Percentiles rank a stretch among this genome's conserved stretches.
Conservation (phyloP, 2,329 filamentous ascomycete species). For the Hypoxylon sp. region DNA sequence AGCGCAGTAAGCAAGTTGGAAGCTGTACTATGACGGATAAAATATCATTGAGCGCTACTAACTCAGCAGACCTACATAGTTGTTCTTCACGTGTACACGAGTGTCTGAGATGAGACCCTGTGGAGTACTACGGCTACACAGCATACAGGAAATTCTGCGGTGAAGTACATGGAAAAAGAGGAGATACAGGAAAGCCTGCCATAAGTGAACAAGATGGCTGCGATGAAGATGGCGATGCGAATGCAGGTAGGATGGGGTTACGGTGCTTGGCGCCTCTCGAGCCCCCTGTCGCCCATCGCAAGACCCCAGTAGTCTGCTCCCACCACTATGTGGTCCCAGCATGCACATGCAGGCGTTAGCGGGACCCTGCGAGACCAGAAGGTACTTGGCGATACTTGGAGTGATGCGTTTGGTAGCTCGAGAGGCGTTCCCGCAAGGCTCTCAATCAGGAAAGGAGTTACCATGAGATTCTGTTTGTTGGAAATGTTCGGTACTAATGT, state of each 20-base stretch:
- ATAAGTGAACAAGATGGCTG: slow-evolving; percentile 36
- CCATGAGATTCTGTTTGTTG: slow-evolving; percentile 29
- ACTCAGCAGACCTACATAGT: slow-evolving; percentile 28
- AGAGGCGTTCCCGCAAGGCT: slow-evolving; percentile 30
- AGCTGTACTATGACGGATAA: slow-evolving; percentile 34
- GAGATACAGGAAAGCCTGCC: slow-evolving; percentile 14
- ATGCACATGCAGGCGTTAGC: slow-evolving; percentile 47
- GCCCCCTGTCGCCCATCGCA: slow-evolving; percentile 49
- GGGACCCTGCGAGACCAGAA: slow-evolving; percentile 46
- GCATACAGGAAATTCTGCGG: slow-evolving; percentile 28
- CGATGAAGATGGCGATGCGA: slow-evolving; percentile 46
- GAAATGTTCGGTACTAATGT: slow-evolving; percentile 29
- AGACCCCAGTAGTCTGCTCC: slow-evolving; percentile 46
- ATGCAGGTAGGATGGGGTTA: slow-evolving; percentile 50
- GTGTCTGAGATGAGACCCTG: slow-evolving; percentile 28
- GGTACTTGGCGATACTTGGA: slow-evolving; percentile 50
- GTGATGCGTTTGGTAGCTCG: slow-evolving; percentile 36
- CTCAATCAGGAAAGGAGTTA: slow-evolving; percentile 36
- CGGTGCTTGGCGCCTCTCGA: slow-evolving; percentile 51
- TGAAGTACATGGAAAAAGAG: slow-evolving; percentile 33
- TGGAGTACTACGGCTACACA: slow-evolving; percentile 31
- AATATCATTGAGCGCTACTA: slow-evolving; percentile 31
- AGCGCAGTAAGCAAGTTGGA: slow-evolving; percentile 36
- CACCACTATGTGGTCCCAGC: slow-evolving; percentile 49
- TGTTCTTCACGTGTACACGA: slow-evolving; percentile 29